These are phyloP conservation scores for Curvularia verruculosa DNA, from an alignment of 2,329 filamentous ascomycete species.

Conservation along the genomic window DNA sequence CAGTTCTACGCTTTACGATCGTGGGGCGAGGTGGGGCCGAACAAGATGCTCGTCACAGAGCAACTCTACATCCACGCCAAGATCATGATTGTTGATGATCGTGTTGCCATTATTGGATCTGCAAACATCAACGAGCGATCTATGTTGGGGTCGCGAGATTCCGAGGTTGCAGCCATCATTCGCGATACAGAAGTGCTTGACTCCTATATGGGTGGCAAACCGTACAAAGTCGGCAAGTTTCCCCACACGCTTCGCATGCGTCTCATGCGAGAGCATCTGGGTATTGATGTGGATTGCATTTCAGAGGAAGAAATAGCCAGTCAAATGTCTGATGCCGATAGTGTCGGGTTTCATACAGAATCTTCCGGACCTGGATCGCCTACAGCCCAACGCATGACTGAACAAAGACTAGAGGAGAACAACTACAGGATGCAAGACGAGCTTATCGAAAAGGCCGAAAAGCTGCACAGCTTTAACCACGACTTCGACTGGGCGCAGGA, in stretches of 20 bases:
- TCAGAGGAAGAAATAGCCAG: constrained; percentile 45
- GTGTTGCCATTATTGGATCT: constrained; percentile 90
- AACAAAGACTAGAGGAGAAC: constrained; percentile 50
- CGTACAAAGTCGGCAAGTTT: constrained; percentile 89
- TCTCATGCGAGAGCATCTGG: constrained; percentile 94
- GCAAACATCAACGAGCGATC: constrained; percentile 99
- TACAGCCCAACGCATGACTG: constrained; percentile 42
- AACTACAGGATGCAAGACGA: constrained; percentile 60
- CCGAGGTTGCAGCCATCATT: constrained; percentile 87
- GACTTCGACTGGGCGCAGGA: constrained; percentile 69
- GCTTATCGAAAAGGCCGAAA: constrained; percentile 61
- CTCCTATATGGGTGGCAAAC: constrained; percentile 88
- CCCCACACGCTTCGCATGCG: constrained; percentile 91
- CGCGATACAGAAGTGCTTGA: constrained; percentile 91
- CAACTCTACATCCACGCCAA: constrained; percentile 99
- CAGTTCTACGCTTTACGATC: constrained; percentile 90
- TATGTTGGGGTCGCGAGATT: constrained; percentile 90
- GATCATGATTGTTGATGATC: constrained; percentile 93
- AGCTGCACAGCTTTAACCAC: constrained; percentile 74
- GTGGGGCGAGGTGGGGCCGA: constrained; percentile 88
- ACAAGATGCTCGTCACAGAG: constrained; percentile 85
- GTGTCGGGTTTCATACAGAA: constrained; percentile 63
- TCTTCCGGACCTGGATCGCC: constrained; percentile 44
- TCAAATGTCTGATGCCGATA: constrained; percentile 62
- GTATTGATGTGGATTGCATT: constrained; percentile 91